Evolutionary conservation across 1,284 basidiomycete genomes (phyloP), one percentile per base, ranked within the genome.

Genomic region (Papiliotrema nemorosa): DNA sequence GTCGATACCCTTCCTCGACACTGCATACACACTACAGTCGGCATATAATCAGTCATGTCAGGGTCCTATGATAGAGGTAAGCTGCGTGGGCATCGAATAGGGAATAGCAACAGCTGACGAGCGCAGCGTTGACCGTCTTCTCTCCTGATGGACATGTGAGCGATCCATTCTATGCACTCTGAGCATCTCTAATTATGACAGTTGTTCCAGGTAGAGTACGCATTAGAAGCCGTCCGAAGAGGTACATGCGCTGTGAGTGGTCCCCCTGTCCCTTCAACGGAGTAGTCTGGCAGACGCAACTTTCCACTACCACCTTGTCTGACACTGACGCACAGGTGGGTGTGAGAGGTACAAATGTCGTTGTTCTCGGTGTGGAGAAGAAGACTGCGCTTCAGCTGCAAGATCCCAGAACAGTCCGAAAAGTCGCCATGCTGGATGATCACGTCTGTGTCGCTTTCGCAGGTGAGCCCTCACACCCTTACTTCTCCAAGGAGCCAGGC

Each of bases 361-460:
- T 97, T 3, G 91, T 98, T 3, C 81, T 99, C 24, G 96, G 94
- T 48, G 96, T 98, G 20, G 96, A 99, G 81, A 98, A 98, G 85
- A 98, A 97, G 77, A 92, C 90, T 0, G 85, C 97, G 16, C 80
- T 97, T 24, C 96, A 99, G 75, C 82, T 99, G 7, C 96, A 99
- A 79, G 96, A 99, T 77, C 89, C 96, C 10, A 82, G 96, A 50
- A 98, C 96, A 2, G 92, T 98, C 16, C 82, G 94, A 53, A 99
- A 99, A 75, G 94, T 97, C 13, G 96, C 90, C 55, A 94, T 97
- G 90, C 79, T 99, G 38, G 96, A 99, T 69, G 94, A 98, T 70
- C 96, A 99, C 72, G 79, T 99, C 55, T 97, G 92, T 72, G 81
- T 98, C 46, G 96, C 94, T 16, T 99, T 98, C 77, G 92, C 96